phyloP scores from a whole-genome alignment of 1,284 basidiomycete genomes.

The Vanrija pseudolonga region DNA sequence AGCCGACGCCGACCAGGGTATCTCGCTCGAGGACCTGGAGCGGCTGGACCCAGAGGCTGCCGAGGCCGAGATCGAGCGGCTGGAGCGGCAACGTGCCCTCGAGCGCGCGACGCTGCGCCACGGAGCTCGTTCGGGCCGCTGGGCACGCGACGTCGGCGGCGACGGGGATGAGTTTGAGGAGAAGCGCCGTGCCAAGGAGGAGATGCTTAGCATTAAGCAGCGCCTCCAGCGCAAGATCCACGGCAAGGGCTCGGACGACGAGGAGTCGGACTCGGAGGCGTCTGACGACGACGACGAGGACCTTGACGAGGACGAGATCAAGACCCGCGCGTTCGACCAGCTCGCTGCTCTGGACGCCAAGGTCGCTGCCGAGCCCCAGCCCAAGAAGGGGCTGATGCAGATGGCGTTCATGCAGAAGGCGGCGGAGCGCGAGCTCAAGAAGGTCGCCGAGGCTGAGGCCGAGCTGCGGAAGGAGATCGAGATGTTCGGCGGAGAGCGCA shows the following conservation, averaged over 20 bases:
- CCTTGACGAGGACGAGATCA: constrained; percentile 54
- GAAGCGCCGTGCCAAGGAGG: constrained; percentile 31
- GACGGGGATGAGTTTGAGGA: constrained; percentile 36
- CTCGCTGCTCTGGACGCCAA: constrained; percentile 55
- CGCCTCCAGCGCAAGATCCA: constrained; percentile 71
- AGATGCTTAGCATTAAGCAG: constrained; percentile 67
- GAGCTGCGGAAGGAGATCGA: constrained; percentile 69
- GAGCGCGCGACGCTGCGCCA: constrained; percentile 83
- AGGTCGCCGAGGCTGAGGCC: constrained; percentile 61
- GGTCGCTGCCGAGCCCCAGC: constrained; percentile 37
- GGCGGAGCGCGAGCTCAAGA: constrained; percentile 62
- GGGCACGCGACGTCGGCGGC: constrained; percentile 35
- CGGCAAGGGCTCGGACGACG: constrained; percentile 51
- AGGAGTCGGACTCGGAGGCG: constrained; percentile 51
- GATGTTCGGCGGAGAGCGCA: constrained; percentile 43
- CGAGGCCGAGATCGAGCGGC: constrained; percentile 60
- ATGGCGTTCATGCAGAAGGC: constrained; percentile 98
- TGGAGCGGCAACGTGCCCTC: constrained; percentile 71
- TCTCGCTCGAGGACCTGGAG: constrained; percentile 53
- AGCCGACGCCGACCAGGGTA: constrained; percentile 40
- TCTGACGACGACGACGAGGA: constrained; percentile 56
- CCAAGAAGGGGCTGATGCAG: constrained; percentile 63
- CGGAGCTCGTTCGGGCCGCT: constrained; percentile 64
- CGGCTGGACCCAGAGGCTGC: constrained; percentile 56
- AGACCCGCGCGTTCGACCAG: constrained; percentile 68